Base-by-base conservation (phyloP, 345 rosid species). In the Gossypium australe region DNA sequence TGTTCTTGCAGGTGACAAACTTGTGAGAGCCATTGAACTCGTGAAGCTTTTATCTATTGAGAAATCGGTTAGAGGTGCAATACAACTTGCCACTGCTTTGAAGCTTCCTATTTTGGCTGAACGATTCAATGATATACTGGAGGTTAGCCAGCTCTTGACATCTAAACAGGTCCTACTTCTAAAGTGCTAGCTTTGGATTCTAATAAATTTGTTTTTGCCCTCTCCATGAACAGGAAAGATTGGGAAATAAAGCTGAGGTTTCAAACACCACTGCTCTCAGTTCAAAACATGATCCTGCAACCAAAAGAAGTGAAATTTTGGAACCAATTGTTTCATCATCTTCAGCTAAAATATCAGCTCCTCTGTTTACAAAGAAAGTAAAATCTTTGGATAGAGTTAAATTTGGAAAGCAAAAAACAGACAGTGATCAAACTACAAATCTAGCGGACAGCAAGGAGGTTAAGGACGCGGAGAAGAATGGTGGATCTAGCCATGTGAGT, bases 71-170 rank as follows among this genome's bases (percentile, higher is more conserved):
- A 89, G 82, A 84, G 99, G 93, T 60, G 97, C 99, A 27, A 90
- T 93, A 79, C 90, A 90, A 85, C 90, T 95, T 41, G 98, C 88
- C 18, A 91, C 97, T 49, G 87, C 90, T 73, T 84, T 95, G 81
- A 93, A 93, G 88, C 96, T 93, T 77, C 99, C 98, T 8, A 89
- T 85, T 83, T 82, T 95, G 78, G 99, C 97, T 1, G 98, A 91
- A 75, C 86, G 91, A 29, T 93, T 95, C 85, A 84, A 93, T 80
- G 79, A 71, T 79, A 88, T 95, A 77, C 82, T 91, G 72, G 99
- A 95, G 92, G 98, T 89, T 71, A 77, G 76, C 67, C 47, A 71
- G 74, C 57, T 29, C 51, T 47, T 53, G 7, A 7, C 53, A 27
- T 48, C 24, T 45, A 59, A 29, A 57, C 49, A 51, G 3, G 48